phyloP scores from a whole-genome alignment of 495 filamentous ascomycete species.

The Lasiosphaeriaceae sp. region DNA sequence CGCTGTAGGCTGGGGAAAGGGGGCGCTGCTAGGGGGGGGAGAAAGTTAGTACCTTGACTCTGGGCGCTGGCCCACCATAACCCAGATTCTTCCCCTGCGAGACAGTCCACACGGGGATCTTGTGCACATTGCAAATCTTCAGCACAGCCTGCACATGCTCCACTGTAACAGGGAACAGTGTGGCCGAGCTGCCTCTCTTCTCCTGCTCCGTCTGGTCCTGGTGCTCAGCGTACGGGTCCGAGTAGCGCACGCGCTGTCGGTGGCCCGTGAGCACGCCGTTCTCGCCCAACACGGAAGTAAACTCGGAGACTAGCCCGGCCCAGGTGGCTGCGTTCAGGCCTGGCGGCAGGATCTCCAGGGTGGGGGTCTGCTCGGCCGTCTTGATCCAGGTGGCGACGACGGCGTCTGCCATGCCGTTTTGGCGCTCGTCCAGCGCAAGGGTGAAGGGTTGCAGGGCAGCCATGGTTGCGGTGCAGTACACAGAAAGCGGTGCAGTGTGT shows the following conservation, averaged over 20 bases:
- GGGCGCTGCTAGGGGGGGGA: too few relatives aligned
- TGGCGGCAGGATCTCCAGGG: constrained; percentile 1
- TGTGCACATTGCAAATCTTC: not conserved
- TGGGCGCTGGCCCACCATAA: constrained; percentile 51
- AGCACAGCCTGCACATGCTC: not conserved
- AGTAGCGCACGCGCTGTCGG: not conserved
- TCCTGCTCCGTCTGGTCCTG: not conserved
- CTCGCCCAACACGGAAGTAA: not conserved
- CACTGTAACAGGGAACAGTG: not conserved
- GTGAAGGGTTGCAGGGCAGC: not conserved
- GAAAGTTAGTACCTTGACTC: not conserved
- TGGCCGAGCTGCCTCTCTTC: not conserved
- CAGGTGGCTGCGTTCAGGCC: not conserved
- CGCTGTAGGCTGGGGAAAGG: too few relatives aligned
- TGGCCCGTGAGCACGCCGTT: not conserved
- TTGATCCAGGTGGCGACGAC: not conserved
- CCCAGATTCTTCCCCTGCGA: constrained; percentile 17
- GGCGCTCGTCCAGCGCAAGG: not conserved
- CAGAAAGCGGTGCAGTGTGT: too few relatives aligned
- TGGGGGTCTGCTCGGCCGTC: not conserved
- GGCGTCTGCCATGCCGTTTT: not conserved
- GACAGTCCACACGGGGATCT: not conserved
- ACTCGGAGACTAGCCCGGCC: not conserved
- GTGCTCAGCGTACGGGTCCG: not conserved
- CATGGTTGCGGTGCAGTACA: constrained; percentile 1